phyloP scores from a whole-genome alignment of 2,329 filamentous ascomycete genomes.

The Colletotrichum abscissum region DNA sequence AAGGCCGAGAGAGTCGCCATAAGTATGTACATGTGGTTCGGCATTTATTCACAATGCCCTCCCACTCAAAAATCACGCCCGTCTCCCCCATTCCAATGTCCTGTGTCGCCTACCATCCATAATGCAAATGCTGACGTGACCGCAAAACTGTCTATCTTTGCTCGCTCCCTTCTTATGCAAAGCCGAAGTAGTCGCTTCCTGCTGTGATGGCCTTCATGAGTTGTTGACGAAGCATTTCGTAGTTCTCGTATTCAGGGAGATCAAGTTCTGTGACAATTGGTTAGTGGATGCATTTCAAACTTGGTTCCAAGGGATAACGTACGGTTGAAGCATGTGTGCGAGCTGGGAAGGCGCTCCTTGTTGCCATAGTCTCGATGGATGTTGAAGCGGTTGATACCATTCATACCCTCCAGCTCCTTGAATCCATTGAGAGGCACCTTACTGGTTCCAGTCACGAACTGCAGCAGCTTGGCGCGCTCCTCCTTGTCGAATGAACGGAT shows the following conservation, averaged over 20 bases:
- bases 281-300: not conserved
- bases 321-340: constrained; percentile 99
- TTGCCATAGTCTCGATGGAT: constrained; percentile 98
- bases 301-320: constrained; percentile 58
- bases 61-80: constrained; percentile 19
- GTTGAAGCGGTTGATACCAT: constrained; percentile 97
- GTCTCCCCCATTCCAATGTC: constrained; percentile 18
- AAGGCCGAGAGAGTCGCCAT: constrained; percentile 2
- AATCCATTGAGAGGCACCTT: constrained; percentile 99
- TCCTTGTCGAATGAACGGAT: constrained; percentile 98
- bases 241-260: constrained; percentile 97
- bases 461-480: constrained; percentile 94
- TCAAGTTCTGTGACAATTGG: constrained; percentile 80
- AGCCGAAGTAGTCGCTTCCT: constrained; percentile 97
- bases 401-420: constrained; percentile 99
- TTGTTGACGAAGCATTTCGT: constrained; percentile 88
- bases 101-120: constrained; percentile 25
- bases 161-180: constrained; percentile 72
- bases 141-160: constrained; percentile 30
- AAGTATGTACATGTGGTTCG: constrained; percentile 30
- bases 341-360: constrained; percentile 94
- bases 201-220: constrained; percentile 97
- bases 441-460: constrained; percentile 98
- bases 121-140: constrained; percentile 33
- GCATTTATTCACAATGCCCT: constrained; percentile 12